phyloP scores from a whole-genome alignment of 2,329 filamentous ascomycete genomes.

The Gyromitra esculenta region DNA sequence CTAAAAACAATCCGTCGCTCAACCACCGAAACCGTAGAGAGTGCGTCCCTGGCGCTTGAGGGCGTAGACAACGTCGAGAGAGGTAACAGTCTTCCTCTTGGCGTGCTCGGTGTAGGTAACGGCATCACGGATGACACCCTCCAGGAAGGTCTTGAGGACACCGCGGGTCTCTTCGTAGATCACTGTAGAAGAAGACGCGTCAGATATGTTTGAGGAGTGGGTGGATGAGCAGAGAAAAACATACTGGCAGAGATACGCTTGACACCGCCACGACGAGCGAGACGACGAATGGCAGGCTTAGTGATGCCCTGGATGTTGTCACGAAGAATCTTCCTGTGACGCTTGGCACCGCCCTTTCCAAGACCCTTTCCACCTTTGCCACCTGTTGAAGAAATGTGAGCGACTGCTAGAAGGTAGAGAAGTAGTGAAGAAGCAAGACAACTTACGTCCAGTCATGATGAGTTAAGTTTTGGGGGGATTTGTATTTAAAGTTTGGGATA shows the following conservation, averaged over 20 bases:
- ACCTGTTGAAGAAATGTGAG: constrained; percentile 65
- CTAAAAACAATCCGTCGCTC: constrained; percentile 60
- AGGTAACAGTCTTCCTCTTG: constrained; percentile 82
- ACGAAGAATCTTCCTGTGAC: constrained; percentile 98
- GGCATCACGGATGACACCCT: constrained; percentile 78
- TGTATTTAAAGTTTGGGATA: constrained; percentile 33
- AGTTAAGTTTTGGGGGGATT: constrained; percentile 20
- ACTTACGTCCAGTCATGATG: constrained; percentile 52
- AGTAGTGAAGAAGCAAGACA: neutral
- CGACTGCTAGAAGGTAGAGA: neutral
- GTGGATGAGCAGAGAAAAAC: constrained; percentile 58
- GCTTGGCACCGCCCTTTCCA: constrained; percentile 98
- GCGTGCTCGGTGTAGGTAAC: constrained; percentile 83
- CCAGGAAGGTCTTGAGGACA: constrained; percentile 81
- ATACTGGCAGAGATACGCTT: constrained; percentile 98
- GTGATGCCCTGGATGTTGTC: constrained; percentile 99
- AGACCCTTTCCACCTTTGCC: constrained; percentile 98
- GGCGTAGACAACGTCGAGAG: constrained; percentile 74
- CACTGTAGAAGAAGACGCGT: constrained; percentile 61
- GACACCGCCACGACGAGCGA: constrained; percentile 98
- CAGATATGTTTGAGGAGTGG: constrained; percentile 3
- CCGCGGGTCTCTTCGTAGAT: constrained; percentile 82
- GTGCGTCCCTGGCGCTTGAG: constrained; percentile 77
- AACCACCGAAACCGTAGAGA: constrained; percentile 91
- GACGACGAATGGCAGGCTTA: constrained; percentile 98